Evolutionary conservation across 1,284 basidiomycete species (phyloP), one percentile per base, ranked within the genome.

Genomic region (Rhodotorula glutinis): DNA sequence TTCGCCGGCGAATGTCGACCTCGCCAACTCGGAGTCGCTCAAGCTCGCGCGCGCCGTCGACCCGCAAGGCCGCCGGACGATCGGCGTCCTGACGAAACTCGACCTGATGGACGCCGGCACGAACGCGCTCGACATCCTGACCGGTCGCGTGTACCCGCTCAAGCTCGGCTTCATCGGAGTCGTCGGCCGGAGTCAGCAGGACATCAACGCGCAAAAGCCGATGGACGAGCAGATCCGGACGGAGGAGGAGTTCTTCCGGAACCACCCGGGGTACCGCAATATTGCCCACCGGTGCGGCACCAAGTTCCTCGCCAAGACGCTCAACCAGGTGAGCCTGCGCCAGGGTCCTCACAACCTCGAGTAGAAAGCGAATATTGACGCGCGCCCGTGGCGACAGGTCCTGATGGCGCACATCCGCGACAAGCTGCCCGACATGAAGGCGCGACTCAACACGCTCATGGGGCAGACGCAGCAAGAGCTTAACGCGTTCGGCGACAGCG

Each of bases 401-500:
- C 82, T 99, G 67, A 89, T 98, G 86, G 92, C 91, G 79, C 96
- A 99, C 79, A 98, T 98, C 74, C 87, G 96, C 63, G 96, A 99
- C 77, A 98, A 98, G 80, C 83, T 99, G 49, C 96, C 96, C 1
- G 96, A 99, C 79, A 98, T 98, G 96, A 99, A 99, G 80, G 96
- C 96, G 19, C 85, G 94, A 25, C 82, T 99, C 71, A 98, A 98
- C 79, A 98, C 96, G 11, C 82, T 98, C 21, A 98, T 98, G 92
- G 93, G 94, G 17, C 96, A 98, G 81, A 93, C 96, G 8, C 94
- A 98, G 79, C 96, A 98, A 80, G 96, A 99, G 79, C 85, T 98
- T 55, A 92, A 92, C 79, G 88, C 92, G 9, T 98, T 96, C 76
- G 96, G 96, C 38, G 96, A 98, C 78, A 85, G 91, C 27, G 91